These are phyloP conservation scores for Crassisporium funariophilum DNA, from an alignment of 768 basidiomycete genomes.

Conservation along the genomic window DNA sequence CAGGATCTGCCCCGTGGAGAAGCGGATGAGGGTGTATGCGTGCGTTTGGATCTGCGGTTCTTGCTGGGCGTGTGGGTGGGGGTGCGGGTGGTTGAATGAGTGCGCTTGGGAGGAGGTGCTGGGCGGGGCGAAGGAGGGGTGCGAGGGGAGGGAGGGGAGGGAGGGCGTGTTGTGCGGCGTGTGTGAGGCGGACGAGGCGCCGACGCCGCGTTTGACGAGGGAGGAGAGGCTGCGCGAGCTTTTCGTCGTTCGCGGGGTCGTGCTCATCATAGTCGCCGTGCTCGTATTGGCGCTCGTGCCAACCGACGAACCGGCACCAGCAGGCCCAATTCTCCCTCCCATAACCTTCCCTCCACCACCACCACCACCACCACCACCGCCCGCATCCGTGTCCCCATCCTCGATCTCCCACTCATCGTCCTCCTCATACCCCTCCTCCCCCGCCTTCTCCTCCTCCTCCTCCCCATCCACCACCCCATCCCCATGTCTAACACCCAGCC, in stretches of 20 bases:
- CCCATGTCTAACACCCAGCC: slow-evolving; percentile 1
- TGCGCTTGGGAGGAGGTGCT: neutral
- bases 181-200: too few species aligned
- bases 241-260: too few species aligned
- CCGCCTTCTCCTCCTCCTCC: neutral
- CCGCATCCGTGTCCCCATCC: slow-evolving; percentile 18
- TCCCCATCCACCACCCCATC: slow-evolving; percentile 9
- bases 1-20: slow-evolving; percentile 69
- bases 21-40: slow-evolving; percentile 54
- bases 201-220: neutral
- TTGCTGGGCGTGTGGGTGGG: neutral
- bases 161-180: too few species aligned
- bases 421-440: slow-evolving; percentile 31
- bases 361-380: slow-evolving; percentile 3
- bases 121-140: neutral
- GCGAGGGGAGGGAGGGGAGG: neutral
- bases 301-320: neutral
- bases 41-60: slow-evolving; percentile 17
- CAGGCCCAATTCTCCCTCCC: slow-evolving; percentile 1
- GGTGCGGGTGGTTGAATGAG: neutral
- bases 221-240: too few species aligned
- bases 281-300: too few species aligned
- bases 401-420: slow-evolving; percentile 31
- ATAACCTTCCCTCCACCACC: too few species aligned
- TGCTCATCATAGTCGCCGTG: too few species aligned